These are phyloP conservation scores for Fusarium algeriense DNA, from an alignment of 2,329 filamentous ascomycete species.

Conservation along the genomic window DNA sequence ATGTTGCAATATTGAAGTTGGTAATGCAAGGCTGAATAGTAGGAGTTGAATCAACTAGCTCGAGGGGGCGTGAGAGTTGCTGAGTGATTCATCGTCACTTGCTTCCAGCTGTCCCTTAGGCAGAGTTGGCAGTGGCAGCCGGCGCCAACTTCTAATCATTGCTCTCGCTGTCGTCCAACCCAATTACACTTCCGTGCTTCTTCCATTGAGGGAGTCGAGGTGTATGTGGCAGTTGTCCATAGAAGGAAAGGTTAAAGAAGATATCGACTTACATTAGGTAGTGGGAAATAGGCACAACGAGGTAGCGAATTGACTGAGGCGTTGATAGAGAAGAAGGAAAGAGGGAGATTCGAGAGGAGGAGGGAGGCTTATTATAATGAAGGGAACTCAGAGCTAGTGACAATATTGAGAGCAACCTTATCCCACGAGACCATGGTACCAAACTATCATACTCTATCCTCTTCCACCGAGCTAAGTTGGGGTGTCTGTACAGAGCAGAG, in stretches of 20 bases:
- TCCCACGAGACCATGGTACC: conserved; percentile 25
- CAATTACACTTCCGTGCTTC: background rate
- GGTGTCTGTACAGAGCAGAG: background rate
- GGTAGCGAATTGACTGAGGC: conserved; percentile 39
- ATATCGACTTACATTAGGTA: conserved; percentile 39
- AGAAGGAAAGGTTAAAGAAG: conserved; percentile 6
- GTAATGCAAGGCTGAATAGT: background rate
- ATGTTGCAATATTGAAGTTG: conserved; percentile 13
- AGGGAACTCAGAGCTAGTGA: conserved; percentile 31
- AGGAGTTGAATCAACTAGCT: conserved; percentile 2
- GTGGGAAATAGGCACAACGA: conserved; percentile 37
- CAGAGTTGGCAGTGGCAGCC: background rate
- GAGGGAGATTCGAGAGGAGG: conserved; percentile 20
- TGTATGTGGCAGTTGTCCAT: conserved; percentile 3
- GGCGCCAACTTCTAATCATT: conserved; percentile 1
- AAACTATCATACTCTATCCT: conserved; percentile 6
- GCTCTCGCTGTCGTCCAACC: background rate
- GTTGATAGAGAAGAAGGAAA: conserved; percentile 38
- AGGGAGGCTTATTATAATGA: conserved; percentile 44
- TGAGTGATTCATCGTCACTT: conserved; percentile 4
- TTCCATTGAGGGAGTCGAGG: background rate
- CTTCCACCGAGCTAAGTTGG: conserved; percentile 9
- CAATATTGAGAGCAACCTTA: conserved; percentile 30
- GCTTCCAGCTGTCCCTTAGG: background rate
- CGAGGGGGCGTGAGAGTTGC: background rate